Base-by-base conservation (phyloP, 2,329 filamentous ascomycete species). In the Lachnellula suecica region DNA sequence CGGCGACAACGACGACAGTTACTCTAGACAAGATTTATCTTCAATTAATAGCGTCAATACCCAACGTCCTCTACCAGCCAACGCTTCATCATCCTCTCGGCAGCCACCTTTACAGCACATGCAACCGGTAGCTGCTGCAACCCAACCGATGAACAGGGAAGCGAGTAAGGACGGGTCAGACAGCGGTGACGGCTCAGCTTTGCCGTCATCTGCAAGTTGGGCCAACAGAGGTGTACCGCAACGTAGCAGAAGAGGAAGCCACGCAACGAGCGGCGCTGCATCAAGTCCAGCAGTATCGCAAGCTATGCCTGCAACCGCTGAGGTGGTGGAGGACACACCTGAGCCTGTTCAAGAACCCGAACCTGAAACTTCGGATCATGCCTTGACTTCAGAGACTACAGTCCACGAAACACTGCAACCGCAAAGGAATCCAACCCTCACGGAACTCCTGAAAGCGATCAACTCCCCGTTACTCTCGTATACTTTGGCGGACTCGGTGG, bases 1-100 rank as follows among this genome's bases (percentile, higher is more conserved):
- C 35, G 95, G 94, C n/a, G 94, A 99, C 66, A 94, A 97, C 63
- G 93, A 94, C 61, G 93, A 97, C 66, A 97, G 91, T 72, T 97
- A 96, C 68, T 96, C 91, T 8, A 83, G 94, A 44, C 91, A 97
- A 68, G 93, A 97, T 70, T 74, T 97, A 34, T 97, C 93, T 1
- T 95, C 92, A 17, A 89, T 97, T 78, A 97, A 97, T 65, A 93
- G 89, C 54, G 85, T 91, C 51, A 89, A 87, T 57, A 91, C 88
- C 2, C 91, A 86, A 67, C 82, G 87, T 31, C 84, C 85, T 2
- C 74, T 88, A 46, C 73, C 77, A 4, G 72, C 72, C 2, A 74
- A 74, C 47, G 74, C 76, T 37, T 77, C 72, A 25, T 72, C 77
- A 25, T 72, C 77, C 11, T 80, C 82, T 5, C 76, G 77, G 20